Percentiles rank a stretch among this genome's conserved stretches.
Evolutionary conservation across 345 rosid genomes (phyloP).

Genomic region (Sonneratia alba): DNA sequence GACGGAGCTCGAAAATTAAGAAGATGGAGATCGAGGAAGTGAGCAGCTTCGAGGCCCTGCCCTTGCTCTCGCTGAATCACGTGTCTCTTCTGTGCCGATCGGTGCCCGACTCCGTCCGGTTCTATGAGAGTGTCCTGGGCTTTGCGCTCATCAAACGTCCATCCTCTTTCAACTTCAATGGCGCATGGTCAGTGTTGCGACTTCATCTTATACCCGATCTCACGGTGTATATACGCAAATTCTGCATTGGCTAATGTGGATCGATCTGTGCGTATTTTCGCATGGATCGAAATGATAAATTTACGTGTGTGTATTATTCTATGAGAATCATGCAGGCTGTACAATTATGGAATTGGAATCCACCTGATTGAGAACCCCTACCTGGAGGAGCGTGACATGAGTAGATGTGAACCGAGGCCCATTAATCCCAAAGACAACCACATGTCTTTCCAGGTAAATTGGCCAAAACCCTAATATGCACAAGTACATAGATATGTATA

Average conservation of each 20-base stretch:
- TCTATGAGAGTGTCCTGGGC: constrained; percentile 29
- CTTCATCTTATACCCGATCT: neutral
- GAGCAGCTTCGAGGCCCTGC: constrained; percentile 9
- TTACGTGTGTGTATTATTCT: neutral
- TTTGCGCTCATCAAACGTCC: constrained; percentile 31
- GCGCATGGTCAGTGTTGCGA: constrained; percentile 25
- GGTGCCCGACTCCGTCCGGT: constrained; percentile 20
- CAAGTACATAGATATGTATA: neutral
- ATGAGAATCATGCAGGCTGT: constrained; percentile 16
- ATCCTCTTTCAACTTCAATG: constrained; percentile 35
- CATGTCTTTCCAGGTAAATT: constrained; percentile 35
- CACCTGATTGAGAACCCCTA: constrained; percentile 24
- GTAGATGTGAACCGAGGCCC: constrained; percentile 7
- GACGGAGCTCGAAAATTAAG: neutral
- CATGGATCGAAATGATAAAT: neutral
- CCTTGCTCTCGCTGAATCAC: constrained; percentile 20
- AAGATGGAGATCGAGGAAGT: constrained; percentile 21
- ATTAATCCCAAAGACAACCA: constrained; percentile 38
- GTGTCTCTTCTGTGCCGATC: constrained; percentile 27
- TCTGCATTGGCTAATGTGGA: no score
- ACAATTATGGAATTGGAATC: constrained; percentile 29
- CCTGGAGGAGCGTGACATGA: constrained; percentile 14
- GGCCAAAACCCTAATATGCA: neutral
- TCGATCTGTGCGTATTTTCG: no score
- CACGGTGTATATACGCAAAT: neutral